Evolutionary conservation across 352 stramenopile genomes (phyloP).

Genomic region (Phytophthora cactorum): DNA sequence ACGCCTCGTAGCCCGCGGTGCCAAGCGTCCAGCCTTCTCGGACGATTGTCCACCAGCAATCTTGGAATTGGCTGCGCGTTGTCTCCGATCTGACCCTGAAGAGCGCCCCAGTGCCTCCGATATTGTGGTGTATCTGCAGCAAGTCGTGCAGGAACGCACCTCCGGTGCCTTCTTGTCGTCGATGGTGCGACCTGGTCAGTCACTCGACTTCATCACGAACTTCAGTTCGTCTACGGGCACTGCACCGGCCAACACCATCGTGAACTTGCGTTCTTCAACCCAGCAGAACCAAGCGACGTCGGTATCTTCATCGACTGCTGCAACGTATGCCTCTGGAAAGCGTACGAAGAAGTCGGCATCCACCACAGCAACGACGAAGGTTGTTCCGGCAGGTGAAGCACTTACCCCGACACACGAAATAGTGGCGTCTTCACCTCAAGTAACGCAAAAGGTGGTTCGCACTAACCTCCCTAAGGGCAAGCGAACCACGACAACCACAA

Average conservation of each 20-base stretch:
- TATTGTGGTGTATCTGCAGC: conserved; percentile 59
- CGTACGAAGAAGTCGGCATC: conserved; percentile 23
- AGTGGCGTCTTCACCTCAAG: conserved; percentile 19
- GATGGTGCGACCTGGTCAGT: conserved; percentile 20
- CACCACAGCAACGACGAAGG: conserved; percentile 23
- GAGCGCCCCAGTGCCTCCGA: conserved; percentile 62
- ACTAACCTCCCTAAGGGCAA: conserved; percentile 33
- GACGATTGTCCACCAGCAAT: conserved; percentile 56
- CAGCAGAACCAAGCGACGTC: conserved; percentile 20
- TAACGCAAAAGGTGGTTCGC: conserved; percentile 30
- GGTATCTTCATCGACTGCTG: conserved; percentile 9
- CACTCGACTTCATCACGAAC: conserved; percentile 31
- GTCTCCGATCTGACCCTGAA: conserved; percentile 56
- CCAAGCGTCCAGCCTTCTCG: conserved; percentile 55
- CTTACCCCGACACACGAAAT: conserved; percentile 24
- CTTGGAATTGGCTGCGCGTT: conserved; percentile 53
- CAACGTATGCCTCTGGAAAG: conserved; percentile 17
- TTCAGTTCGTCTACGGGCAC: conserved; percentile 20
- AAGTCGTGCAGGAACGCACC: conserved; percentile 37
- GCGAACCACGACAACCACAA: conserved; percentile 22
- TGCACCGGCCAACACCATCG: conserved; percentile 32
- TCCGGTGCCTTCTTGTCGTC: conserved; percentile 26
- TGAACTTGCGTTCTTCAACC: conserved; percentile 17
- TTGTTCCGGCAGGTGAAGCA: conserved; percentile 9
- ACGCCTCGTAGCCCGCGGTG: conserved; percentile 57